These are phyloP conservation scores for Otatea glauca DNA, from an alignment of 176 grass and related monocot genomes.

Conservation along the genomic window DNA sequence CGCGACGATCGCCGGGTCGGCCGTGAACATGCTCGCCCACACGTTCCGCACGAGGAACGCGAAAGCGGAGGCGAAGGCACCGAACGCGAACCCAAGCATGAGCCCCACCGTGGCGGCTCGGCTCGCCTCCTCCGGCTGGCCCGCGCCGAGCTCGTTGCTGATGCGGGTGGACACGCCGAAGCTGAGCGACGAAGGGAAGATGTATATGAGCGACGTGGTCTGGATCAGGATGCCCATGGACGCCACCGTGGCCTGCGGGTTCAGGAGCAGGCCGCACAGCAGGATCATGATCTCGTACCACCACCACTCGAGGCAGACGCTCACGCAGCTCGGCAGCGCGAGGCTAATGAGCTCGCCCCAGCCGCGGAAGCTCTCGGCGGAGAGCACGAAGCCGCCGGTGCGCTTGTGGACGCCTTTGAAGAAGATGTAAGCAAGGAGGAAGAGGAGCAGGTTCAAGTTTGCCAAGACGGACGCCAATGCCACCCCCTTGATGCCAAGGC, in stretches of 20 bases:
- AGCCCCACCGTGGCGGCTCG: conserved; percentile 67
- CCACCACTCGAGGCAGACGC: conserved; percentile 96
- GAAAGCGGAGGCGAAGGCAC: conserved; percentile 63
- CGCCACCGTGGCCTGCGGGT: conserved; percentile 87
- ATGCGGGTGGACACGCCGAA: conserved; percentile 91
- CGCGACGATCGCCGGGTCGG: conserved; percentile 63
- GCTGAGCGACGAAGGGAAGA: conserved; percentile 93
- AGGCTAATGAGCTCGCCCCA: conserved; percentile 72
- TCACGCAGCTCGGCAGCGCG: conserved; percentile 73
- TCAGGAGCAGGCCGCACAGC: conserved; percentile 79
- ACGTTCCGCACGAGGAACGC: conserved; percentile 60
- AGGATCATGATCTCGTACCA: conserved; percentile 99
- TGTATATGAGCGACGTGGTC: conserved; percentile 94
- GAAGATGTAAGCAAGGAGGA: conserved; percentile 72
- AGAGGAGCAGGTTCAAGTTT: conserved; percentile 73
- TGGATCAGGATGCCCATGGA: conserved; percentile 97
- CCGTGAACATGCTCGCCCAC: conserved; percentile 87
- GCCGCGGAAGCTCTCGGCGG: conserved; percentile 58
- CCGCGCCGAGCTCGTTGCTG: conserved; percentile 88
- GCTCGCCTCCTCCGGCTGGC: conserved; percentile 58
- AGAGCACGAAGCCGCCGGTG: conserved; percentile 66
- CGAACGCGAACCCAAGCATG: conserved; percentile 63
- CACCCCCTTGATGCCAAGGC: conserved; percentile 72
- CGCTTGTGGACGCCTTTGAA: conserved; percentile 53
- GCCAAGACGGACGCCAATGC: conserved; percentile 71